Conservation (phyloP, 2,329 filamentous ascomycete species). For the Fusarium torulosum region DNA sequence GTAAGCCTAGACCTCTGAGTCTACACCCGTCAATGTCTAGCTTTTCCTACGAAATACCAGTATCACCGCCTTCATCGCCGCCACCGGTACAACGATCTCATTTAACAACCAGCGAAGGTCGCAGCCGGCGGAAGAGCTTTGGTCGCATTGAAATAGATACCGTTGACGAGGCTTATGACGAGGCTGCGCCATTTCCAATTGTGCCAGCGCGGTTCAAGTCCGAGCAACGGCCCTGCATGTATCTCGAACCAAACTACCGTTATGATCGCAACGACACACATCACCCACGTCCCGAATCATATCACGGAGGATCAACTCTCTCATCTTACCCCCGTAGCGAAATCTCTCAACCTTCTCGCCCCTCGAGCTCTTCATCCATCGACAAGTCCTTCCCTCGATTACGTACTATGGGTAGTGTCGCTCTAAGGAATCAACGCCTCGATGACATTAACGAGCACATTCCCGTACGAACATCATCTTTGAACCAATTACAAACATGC, state of each 20-base stretch:
- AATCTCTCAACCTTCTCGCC: conserved; percentile 36
- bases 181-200: conserved; percentile 39
- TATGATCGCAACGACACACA: conserved; percentile 1
- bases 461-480: conserved; percentile 52
- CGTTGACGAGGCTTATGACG: conserved; percentile 30
- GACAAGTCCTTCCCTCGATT: conserved; percentile 39
- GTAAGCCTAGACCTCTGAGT: conserved; percentile 42
- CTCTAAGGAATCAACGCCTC: conserved; percentile 37
- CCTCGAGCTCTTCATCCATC: conserved; percentile 45
- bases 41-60: conserved; percentile 17
- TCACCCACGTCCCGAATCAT: conserved; percentile 27
- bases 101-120: conserved; percentile 39
- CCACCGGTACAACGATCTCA: conserved; percentile 33
- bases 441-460: conserved; percentile 55
- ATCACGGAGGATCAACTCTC: conserved; percentile 21
- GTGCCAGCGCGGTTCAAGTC: conserved; percentile 31
- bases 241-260: conserved; percentile 13
- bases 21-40: conserved; percentile 40
- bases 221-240: conserved; percentile 24
- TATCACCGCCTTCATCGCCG: conserved; percentile 21
- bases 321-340: conserved; percentile 32
- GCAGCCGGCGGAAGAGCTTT: conserved; percentile 21
- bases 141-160: conserved; percentile 39
- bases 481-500: conserved; percentile 57
- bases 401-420: conserved; percentile 40